These are phyloP conservation scores for Emmonsia crescens DNA, from an alignment of 2,329 filamentous ascomycete species.

Conservation along the genomic window DNA sequence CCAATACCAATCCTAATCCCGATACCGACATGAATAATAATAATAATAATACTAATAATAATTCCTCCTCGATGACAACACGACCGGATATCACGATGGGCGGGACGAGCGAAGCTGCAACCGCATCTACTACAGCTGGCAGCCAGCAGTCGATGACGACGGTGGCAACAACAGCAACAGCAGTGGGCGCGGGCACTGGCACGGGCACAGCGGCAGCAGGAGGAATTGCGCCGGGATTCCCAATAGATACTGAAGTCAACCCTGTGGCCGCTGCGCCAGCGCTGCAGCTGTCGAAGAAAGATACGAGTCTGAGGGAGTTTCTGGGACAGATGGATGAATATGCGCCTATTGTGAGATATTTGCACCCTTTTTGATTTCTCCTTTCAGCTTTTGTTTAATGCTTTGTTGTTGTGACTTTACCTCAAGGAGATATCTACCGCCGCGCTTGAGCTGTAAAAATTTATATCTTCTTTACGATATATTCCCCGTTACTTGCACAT, in stretches of 20 bases:
- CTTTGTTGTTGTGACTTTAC: constrained; percentile 53
- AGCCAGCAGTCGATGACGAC: not conserved
- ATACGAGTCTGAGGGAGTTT: constrained; percentile 85
- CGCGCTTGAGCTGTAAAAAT: no score
- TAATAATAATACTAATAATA: not conserved
- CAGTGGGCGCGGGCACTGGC: constrained; percentile 4
- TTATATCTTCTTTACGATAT: not conserved
- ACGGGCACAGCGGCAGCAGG: constrained; percentile 9
- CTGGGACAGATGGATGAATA: constrained; percentile 96
- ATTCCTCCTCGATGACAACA: not conserved
- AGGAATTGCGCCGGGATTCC: constrained; percentile 20
- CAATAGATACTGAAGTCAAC: constrained; percentile 14
- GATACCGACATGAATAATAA: not conserved
- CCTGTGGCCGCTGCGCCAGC: constrained; percentile 17
- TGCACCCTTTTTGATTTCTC: constrained; percentile 12
- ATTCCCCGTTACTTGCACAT: not conserved
- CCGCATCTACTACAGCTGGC: not conserved
- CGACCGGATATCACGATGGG: constrained; percentile 12
- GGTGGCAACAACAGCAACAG: constrained; percentile 8
- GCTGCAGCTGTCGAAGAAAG: constrained; percentile 65
- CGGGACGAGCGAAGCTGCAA: constrained; percentile 10
- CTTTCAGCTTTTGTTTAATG: not conserved
- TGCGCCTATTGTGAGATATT: constrained; percentile 69
- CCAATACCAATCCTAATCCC: not conserved
- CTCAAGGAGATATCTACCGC: not conserved